phyloP scores from a whole-genome alignment of 2,329 filamentous ascomycete species.

The Cladosporium velox region DNA sequence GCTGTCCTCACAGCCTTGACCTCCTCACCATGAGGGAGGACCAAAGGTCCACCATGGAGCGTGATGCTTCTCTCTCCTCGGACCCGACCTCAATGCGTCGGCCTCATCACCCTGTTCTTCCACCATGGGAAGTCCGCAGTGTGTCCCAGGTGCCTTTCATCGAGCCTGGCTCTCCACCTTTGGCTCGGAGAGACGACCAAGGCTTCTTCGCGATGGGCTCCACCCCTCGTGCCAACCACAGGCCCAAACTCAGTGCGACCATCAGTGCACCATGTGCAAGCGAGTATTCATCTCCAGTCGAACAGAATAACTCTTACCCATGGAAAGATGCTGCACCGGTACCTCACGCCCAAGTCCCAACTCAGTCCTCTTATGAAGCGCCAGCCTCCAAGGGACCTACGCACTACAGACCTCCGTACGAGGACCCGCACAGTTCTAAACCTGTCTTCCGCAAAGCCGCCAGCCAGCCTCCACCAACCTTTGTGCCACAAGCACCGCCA shows the following conservation, averaged over 20 bases:
- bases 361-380: not conserved
- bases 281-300: slow-evolving; percentile 8
- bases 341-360: not conserved
- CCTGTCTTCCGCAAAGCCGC: not conserved
- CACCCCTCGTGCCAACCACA: not conserved
- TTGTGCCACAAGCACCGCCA: not conserved
- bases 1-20: not conserved
- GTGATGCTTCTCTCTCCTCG: not conserved
- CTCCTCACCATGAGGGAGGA: not conserved
- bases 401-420: not conserved
- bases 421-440: not conserved
- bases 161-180: slow-evolving; percentile 17
- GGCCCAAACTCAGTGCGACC: not conserved
- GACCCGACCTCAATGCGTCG: not conserved
- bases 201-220: slow-evolving; percentile 1
- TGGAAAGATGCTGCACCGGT: not conserved
- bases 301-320: not conserved
- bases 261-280: not conserved
- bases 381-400: not conserved
- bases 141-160: slow-evolving; percentile 26
- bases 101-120: not conserved
- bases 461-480: not conserved
- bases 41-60: not conserved
- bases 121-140: slow-evolving; percentile 27
- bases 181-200: slow-evolving; percentile 19